phyloP scores from a whole-genome alignment of 495 filamentous ascomycete species.

The Penicillium daleae region DNA sequence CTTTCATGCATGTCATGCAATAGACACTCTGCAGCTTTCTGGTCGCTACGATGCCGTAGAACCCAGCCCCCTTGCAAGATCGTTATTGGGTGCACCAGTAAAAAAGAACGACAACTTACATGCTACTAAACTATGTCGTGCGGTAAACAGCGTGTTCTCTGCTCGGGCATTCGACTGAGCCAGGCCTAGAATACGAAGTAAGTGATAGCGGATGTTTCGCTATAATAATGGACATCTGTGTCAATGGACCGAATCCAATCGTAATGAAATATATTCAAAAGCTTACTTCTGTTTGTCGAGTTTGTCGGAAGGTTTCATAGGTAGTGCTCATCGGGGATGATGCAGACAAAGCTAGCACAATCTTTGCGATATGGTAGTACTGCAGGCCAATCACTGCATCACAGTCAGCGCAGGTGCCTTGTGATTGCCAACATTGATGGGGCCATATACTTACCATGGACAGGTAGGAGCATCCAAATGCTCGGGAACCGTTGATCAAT shows the following conservation, averaged over 20 bases:
- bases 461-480: slow-evolving; percentile 38
- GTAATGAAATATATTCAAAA: no score
- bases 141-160: slow-evolving; percentile 38
- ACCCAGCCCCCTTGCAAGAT: slow-evolving; percentile 32
- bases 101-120: slow-evolving; percentile 20
- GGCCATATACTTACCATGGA: slow-evolving; percentile 29
- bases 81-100: slow-evolving; percentile 5
- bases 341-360: slow-evolving; percentile 30
- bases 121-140: slow-evolving; percentile 35
- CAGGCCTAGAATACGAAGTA: slow-evolving; percentile 32
- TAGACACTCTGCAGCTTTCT: slow-evolving; percentile 31
- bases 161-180: slow-evolving; percentile 35
- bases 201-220: slow-evolving; percentile 32
- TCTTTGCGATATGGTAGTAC: slow-evolving; percentile 40
- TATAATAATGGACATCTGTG: background rate
- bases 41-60: slow-evolving; percentile 31
- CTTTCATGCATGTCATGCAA: slow-evolving; percentile 30
- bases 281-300: slow-evolving; percentile 30
- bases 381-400: slow-evolving; percentile 34
- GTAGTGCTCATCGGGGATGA: slow-evolving; percentile 16
- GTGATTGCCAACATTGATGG: background rate
- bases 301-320: slow-evolving; percentile 31
- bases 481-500: slow-evolving; percentile 20
- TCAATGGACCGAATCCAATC: background rate
- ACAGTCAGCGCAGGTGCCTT: background rate